Base-by-base conservation (phyloP, 2,329 filamentous ascomycete genomes). In the Sporothrix brasiliensis region DNA sequence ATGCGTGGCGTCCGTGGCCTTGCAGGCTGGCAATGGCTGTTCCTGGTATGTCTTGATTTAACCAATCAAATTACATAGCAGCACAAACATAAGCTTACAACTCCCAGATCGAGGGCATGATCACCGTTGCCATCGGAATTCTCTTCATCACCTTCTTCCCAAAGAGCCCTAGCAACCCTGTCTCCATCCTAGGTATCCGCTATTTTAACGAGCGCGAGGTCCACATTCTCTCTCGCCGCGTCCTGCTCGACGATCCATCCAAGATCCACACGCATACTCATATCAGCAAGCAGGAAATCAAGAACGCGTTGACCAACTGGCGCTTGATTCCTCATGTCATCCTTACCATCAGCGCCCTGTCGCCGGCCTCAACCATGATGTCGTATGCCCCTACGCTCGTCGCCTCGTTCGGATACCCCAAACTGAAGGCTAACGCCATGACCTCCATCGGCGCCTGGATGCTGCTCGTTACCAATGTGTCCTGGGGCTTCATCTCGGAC, bases 401-500 rank as follows among this genome's bases (percentile, higher is more conserved):
- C 3, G 73, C 71, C 14, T 77, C 77, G 0, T 80, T 80, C 66
- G 79, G 80, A 0, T 81, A 77, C 58, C 77, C 76, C 61, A 72
- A 76, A 19, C 76, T 81, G n/a, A 74, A 74, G 67, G 75, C 78
- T 19, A 79, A 79, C 56, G 78, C 78, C 34, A 77, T 81, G 72
- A 74, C 77, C 1, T 79, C 79, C 0, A 78, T 81, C 24, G 79
- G 80, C 6, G 72, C 74, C 0, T 81, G 79, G 79, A 72, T 77
- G 7, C 60, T 80, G 21, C 70, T 81, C 1, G 30, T 79, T 0
- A 73, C 75, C 24, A 81, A 79, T 56, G 27, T 81, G 1, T 39
- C 74, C 11, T 79, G 77, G 77, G 79, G 79, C 6, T 66, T 49
- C 21, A 4, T 69, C 5, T 41, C 60, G 19, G 76, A 78, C 66